Evolutionary conservation across 768 basidiomycete species (phyloP).

Genomic region (Rhizopogon vulgaris): DNA sequence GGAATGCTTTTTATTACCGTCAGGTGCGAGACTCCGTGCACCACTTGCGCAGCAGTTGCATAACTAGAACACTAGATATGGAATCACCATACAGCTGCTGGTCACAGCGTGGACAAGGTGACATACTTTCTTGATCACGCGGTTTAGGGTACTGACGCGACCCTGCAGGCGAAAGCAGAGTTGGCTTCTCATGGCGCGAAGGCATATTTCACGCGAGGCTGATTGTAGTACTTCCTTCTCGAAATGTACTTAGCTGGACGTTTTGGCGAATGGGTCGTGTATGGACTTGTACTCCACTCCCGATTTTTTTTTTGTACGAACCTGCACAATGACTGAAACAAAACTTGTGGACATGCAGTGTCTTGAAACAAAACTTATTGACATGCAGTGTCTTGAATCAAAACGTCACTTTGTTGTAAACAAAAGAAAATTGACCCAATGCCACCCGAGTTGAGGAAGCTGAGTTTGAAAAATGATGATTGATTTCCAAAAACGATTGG

Average conservation of each 20-base stretch:
- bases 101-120: conserved; percentile 85
- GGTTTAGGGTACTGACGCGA: conserved; percentile 9
- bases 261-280: conserved; percentile 1
- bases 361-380: neutral
- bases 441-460: conserved; percentile 8
- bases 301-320: neutral
- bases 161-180: conserved; percentile 70
- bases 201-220: conserved; percentile 83
- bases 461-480: conserved; percentile 36
- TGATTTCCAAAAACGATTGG: conserved; percentile 11
- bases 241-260: conserved; percentile 1
- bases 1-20: conserved; percentile 75
- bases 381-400: no score
- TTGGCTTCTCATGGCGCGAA: conserved; percentile 80
- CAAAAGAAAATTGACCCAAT: neutral
- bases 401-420: no score
- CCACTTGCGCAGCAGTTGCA: conserved; percentile 9
- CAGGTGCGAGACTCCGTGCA: conserved; percentile 41
- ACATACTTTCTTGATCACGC: conserved; percentile 1
- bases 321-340: neutral
- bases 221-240: conserved; percentile 17
- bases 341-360: no score
- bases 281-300: conserved; percentile 14
- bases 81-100: conserved; percentile 72
- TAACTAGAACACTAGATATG: conserved; percentile 49